A percentile compares a stretch with the other conserved stretches of the same genome.
These are phyloP conservation scores for Thelonectria olida DNA, from an alignment of 2,329 filamentous ascomycete species.

Conservation along the genomic window DNA sequence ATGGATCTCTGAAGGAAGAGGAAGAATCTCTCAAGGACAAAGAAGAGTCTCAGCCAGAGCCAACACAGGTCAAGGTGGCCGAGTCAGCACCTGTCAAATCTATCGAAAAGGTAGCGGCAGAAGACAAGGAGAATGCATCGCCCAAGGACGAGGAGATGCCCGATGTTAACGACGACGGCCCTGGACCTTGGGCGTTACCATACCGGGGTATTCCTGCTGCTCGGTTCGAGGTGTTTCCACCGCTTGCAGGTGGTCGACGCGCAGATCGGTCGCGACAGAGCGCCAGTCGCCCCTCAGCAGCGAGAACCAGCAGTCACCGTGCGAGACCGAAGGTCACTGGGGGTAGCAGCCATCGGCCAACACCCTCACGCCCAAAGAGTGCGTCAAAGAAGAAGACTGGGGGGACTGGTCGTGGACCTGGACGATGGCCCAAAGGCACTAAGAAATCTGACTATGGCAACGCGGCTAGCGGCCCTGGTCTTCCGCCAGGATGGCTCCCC, in stretches of 20 bases:
- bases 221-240: conserved; percentile 82
- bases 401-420: conserved; percentile 71
- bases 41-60: neutral
- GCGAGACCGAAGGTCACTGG: conserved; percentile 52
- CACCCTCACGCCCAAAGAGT: conserved; percentile 51
- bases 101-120: conserved; percentile 40
- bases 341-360: conserved; percentile 42
- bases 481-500: conserved; percentile 66
- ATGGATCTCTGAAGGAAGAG: conserved; percentile 15
- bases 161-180: conserved; percentile 39
- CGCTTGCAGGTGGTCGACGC: conserved; percentile 61
- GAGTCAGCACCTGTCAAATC: conserved; percentile 42
- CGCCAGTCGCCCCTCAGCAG: conserved; percentile 48
- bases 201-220: conserved; percentile 71
- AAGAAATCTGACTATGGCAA: conserved; percentile 76
- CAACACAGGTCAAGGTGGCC: conserved; percentile 32
- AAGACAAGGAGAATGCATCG: conserved; percentile 46
- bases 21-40: neutral
- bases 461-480: conserved; percentile 70
- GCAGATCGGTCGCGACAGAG: conserved; percentile 55
- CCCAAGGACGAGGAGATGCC: conserved; percentile 39
- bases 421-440: conserved; percentile 73
- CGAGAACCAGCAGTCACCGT: conserved; percentile 48
- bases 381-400: conserved; percentile 65
- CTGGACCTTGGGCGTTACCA: conserved; percentile 54